These are phyloP conservation scores for Orychophragmus violaceus DNA, from an alignment of 345 rosid genomes.

Conservation along the genomic window DNA sequence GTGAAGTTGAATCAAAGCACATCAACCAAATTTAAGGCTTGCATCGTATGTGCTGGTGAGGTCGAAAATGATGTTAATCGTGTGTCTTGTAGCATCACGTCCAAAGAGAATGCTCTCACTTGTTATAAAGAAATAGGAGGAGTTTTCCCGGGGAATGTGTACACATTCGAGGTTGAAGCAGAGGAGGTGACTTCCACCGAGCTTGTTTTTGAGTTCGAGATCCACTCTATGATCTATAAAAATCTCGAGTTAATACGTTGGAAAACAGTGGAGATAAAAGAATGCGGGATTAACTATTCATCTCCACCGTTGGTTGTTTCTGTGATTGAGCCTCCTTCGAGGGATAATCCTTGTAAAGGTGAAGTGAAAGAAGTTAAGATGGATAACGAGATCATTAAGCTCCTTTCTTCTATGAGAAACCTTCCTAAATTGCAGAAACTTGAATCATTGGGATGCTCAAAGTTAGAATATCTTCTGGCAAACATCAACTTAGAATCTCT, in stretches of 20 bases:
- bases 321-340: slow-evolving; percentile 28
- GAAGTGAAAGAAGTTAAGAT: slow-evolving; percentile 68
- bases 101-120: not conserved
- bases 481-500: not conserved
- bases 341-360: slow-evolving; percentile 37
- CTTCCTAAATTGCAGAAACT: not conserved
- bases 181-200: not conserved
- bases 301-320: slow-evolving; percentile 40
- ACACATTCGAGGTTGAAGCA: not conserved
- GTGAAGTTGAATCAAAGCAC: not conserved
- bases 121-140: not conserved
- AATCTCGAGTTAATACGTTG: too few relatives aligned
- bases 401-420: not conserved
- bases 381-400: slow-evolving; percentile 46
- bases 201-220: too few relatives aligned
- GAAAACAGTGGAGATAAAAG: too few relatives aligned
- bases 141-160: not conserved
- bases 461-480: not conserved
- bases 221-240: too few relatives aligned
- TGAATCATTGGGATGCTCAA: not conserved
- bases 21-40: not conserved
- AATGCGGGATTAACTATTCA: not conserved
- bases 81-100: not conserved
- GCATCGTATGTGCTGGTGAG: not conserved
- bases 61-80: not conserved